Evolutionary conservation across 2,329 filamentous ascomycete species (phyloP).

Genomic region (Aspergillus sp.): DNA sequence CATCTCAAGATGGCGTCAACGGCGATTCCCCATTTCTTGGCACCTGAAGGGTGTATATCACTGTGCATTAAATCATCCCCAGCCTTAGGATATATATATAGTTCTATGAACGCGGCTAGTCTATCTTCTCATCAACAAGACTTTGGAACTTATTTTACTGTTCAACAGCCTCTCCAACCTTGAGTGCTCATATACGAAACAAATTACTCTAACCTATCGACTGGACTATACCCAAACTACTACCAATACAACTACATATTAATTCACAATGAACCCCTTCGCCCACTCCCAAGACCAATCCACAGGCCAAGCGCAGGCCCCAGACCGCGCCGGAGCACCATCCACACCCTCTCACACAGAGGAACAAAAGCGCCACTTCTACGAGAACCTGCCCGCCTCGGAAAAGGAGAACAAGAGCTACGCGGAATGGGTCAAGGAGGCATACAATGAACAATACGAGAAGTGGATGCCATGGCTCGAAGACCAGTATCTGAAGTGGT

Average conservation of each 20-base stretch:
- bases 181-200: too few species aligned
- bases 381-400: slow-evolving; percentile 17
- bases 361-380: slow-evolving; percentile 22
- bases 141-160: not conserved
- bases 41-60: not conserved
- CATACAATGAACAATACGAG: slow-evolving; percentile 55
- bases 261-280: not conserved
- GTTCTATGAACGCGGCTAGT: too few species aligned
- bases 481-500: slow-evolving; percentile 56
- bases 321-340: not conserved
- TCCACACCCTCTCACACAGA: slow-evolving; percentile 14
- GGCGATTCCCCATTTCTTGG: not conserved
- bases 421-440: slow-evolving; percentile 44
- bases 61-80: not conserved
- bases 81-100: not conserved
- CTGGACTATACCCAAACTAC: not conserved
- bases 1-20: not conserved
- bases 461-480: slow-evolving; percentile 59
- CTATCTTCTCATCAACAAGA: too few species aligned
- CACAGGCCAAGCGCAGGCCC: not conserved
- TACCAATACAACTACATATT: not conserved
- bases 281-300: not conserved
- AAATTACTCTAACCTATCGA: not conserved
- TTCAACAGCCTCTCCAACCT: not conserved
- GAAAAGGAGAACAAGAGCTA: slow-evolving; percentile 25